Base-by-base conservation (phyloP, 257 asterid species). In the Plantago ovata region DNA sequence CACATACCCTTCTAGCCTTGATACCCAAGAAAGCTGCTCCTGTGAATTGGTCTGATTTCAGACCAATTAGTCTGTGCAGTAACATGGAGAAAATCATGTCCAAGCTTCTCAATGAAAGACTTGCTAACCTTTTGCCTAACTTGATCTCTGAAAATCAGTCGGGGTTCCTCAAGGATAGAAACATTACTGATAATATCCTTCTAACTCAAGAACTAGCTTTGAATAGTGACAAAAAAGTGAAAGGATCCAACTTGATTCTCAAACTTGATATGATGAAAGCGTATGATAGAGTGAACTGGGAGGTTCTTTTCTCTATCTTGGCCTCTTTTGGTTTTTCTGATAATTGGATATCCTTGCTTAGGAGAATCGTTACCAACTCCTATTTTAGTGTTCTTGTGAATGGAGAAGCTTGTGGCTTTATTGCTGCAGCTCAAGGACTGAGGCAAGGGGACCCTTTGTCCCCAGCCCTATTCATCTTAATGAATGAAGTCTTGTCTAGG, bases 231-330 rank as follows among this genome's bases (percentile, higher is more conserved):
- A 13, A 1, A 1, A 44, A 45, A 3, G 6, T 16, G 6, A 10
- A n/a, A 4, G 47, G 39, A 2, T 15, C 18, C 0, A 56, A 56
- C 4, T 22, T 56, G 9, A 9, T 56, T 0, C 0, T 56, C 6
- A 65, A 56, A 13, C 40, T 33, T 0, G 63, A 65, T 14, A 56
- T 55, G 38, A 10, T n/a, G 19, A 65, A 56, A 20, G 58, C 58
- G 0, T 64, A 53, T 13, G 48, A 64, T 28, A 32, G 51, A 1
- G 40, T 56, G 0, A 4, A 60, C 0, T 65, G 65, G 70, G 1
- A 12, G 0, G 57, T 57, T 6, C 13, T 65, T 8, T 9, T 3
- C 1, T 5, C 3, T 0, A 5, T 56, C 0, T 12, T 65, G 0
- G 0, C 0, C 2, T 1, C 9, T 7, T 53, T 62, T 56, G 60